phyloP scores from a whole-genome alignment of 208 protist genomes.

The Zelonia costaricensis region DNA sequence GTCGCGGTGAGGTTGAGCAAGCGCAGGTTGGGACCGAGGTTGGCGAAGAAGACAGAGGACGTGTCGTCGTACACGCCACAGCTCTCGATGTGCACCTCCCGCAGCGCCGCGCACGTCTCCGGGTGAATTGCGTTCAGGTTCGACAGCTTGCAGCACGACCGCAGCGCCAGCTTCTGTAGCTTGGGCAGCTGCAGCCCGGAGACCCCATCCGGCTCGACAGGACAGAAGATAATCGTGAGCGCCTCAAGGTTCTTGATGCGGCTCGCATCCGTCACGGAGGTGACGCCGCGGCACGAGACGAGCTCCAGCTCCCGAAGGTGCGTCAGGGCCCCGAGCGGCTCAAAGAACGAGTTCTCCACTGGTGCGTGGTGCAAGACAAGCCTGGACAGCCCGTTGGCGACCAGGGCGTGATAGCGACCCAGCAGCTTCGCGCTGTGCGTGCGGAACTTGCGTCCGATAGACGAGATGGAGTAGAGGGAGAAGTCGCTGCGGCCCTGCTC shows the following conservation, averaged over 20 bases:
- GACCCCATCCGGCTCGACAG: constrained; percentile 64
- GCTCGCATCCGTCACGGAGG: constrained; percentile 52
- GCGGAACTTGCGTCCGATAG: constrained; percentile 79
- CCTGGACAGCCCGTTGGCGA: constrained; percentile 70
- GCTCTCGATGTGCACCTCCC: constrained; percentile 70
- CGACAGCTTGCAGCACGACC: constrained; percentile 68
- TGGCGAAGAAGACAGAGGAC: constrained; percentile 55
- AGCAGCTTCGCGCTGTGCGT: constrained; percentile 68
- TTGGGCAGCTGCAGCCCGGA: constrained; percentile 53
- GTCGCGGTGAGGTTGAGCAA: constrained; percentile 60
- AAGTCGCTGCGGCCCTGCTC: constrained; percentile 63
- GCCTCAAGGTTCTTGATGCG: constrained; percentile 49
- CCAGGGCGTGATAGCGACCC: constrained; percentile 58
- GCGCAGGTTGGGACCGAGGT: constrained; percentile 47
- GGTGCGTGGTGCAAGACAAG: constrained; percentile 73
- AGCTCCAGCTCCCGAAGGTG: constrained; percentile 73
- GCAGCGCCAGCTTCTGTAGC: constrained; percentile 58
- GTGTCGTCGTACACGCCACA: constrained; percentile 80
- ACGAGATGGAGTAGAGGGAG: constrained; percentile 64
- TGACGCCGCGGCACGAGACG: constrained; percentile 70
- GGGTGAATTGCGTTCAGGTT: constrained; percentile 66
- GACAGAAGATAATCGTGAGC: constrained; percentile 72
- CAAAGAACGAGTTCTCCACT: constrained; percentile 72
- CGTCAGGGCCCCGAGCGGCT: constrained; percentile 45
- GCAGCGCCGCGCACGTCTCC: constrained; percentile 56